Evolutionary conservation across 768 basidiomycete genomes (phyloP).

Genomic region (Tremella yokohamensis): DNA sequence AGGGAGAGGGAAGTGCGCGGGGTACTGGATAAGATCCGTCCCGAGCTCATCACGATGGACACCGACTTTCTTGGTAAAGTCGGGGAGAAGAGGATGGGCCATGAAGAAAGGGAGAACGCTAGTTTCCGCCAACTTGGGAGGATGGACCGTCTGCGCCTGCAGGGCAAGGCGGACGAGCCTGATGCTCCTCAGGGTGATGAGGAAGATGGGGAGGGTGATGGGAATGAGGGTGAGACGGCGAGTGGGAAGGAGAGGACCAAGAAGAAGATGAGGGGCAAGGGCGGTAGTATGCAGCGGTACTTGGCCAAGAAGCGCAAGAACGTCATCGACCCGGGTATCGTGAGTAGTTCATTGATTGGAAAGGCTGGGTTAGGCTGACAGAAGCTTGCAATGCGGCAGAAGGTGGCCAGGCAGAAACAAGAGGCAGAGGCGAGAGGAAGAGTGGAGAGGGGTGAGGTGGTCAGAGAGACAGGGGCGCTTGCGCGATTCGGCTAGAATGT

Average conservation of each 20-base stretch:
- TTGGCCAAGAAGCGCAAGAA: conserved; percentile 81
- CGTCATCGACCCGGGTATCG: conserved; percentile 72
- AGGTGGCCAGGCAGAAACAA: conserved; percentile 37
- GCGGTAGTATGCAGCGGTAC: conserved; percentile 74
- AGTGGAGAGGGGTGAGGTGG: conserved; percentile 29
- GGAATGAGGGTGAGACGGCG: conserved; percentile 47
- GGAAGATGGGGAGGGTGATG: conserved; percentile 53
- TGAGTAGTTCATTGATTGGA: conserved; percentile 41
- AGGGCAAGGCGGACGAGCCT: conserved; percentile 61
- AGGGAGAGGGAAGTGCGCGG: conserved; percentile 86
- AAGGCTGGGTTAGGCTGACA: neutral
- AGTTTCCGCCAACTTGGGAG: conserved; percentile 51
- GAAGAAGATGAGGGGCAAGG: conserved; percentile 76
- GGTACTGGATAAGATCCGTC: conserved; percentile 89
- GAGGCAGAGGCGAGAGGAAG: conserved; percentile 27
- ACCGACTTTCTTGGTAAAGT: conserved; percentile 51
- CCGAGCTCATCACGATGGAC: conserved; percentile 76
- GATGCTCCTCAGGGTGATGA: conserved; percentile 56
- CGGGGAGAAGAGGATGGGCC: conserved; percentile 27
- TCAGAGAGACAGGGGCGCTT: conserved; percentile 40
- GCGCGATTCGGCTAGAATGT: conserved; percentile 32
- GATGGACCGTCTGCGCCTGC: conserved; percentile 68
- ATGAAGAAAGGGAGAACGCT: conserved; percentile 48
- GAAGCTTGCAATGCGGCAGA: conserved; percentile 38
- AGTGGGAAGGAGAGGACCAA: conserved; percentile 56